phyloP scores from a whole-genome alignment of 495 filamentous ascomycete genomes.

The Hamigera avellanea region DNA sequence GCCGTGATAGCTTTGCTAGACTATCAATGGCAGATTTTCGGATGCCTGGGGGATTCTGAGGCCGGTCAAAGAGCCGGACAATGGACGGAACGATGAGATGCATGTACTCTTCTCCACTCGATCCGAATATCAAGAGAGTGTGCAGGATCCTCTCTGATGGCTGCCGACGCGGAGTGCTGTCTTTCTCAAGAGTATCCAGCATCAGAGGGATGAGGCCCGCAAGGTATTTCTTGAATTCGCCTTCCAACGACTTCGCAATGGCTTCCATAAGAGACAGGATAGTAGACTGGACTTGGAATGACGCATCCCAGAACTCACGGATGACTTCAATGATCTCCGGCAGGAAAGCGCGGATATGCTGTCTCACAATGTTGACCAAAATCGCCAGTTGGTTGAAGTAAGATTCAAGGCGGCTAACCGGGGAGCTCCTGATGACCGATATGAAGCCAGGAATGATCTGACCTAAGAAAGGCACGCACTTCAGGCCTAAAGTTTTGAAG shows the following conservation, averaged over 20 bases:
- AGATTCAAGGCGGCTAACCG: constrained; percentile 64
- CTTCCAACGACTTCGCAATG: constrained; percentile 84
- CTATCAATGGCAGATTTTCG: constrained; percentile 90
- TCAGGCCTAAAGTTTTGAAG: constrained; percentile 87
- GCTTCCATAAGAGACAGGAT: constrained; percentile 86
- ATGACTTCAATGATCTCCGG: constrained; percentile 73
- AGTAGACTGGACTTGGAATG: constrained; percentile 69
- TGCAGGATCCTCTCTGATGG: constrained; percentile 87
- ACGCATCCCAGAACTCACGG: constrained; percentile 73
- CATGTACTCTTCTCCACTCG: constrained; percentile 96
- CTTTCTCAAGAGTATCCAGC: constrained; percentile 85
- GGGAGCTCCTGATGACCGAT: constrained; percentile 66
- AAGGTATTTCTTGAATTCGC: constrained; percentile 93
- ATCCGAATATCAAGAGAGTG: constrained; percentile 91
- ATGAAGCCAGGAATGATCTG: constrained; percentile 93
- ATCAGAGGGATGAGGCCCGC: constrained; percentile 81
- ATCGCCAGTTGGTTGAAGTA: constrained; percentile 95
- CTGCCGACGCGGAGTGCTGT: constrained; percentile 55
- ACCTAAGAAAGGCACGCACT: constrained; percentile 87
- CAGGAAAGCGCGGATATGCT: constrained; percentile 86
- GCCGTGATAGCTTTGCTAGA: constrained; percentile 82
- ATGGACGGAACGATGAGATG: constrained; percentile 97
- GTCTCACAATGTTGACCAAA: constrained; percentile 85
- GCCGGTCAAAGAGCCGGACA: constrained; percentile 80
- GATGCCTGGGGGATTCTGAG: constrained; percentile 60